These are phyloP conservation scores for Trichoderma koningii DNA, from an alignment of 2,329 filamentous ascomycete genomes.

Conservation along the genomic window DNA sequence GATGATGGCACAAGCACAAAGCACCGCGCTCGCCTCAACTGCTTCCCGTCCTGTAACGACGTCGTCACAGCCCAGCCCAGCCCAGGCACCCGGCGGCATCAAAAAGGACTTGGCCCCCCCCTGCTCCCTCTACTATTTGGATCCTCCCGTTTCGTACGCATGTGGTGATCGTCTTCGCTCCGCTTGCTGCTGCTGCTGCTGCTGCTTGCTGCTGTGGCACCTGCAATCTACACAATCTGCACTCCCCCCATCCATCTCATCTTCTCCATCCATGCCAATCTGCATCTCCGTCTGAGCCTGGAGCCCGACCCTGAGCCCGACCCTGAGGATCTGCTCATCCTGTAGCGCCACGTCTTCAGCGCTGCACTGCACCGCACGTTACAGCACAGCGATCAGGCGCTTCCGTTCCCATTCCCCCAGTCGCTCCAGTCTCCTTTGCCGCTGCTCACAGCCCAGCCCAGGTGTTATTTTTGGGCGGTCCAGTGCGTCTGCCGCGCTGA, in stretches of 20 bases:
- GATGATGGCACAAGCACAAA: too few relatives aligned
- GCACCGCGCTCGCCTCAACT: too few relatives aligned
- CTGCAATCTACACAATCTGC: not conserved
- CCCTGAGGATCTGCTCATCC: not conserved
- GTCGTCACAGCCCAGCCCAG: too few relatives aligned
- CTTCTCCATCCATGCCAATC: not conserved
- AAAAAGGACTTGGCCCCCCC: too few relatives aligned
- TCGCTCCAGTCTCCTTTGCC: not conserved
- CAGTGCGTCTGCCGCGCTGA: constrained; percentile 13
- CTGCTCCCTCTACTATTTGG: too few relatives aligned
- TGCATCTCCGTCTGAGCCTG: not conserved
- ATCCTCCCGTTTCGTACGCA: too few relatives aligned
- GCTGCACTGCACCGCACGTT: not conserved
- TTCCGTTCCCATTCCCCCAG: not conserved
- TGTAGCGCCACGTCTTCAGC: constrained; percentile 19
- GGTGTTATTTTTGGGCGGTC: constrained; percentile 16
- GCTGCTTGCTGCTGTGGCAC: not conserved
- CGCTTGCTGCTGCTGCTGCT: not conserved
- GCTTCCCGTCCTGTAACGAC: too few relatives aligned
- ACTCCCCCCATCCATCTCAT: too few relatives aligned
- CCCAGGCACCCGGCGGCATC: too few relatives aligned
- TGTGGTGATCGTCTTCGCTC: too few relatives aligned
- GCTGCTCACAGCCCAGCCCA: constrained; percentile 4
- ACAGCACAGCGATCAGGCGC: not conserved
- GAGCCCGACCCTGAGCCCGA: too few relatives aligned